Percentiles rank a stretch among this genome's conserved stretches.
Evolutionary conservation across 108 stramenopile species (phyloP).

Genomic region (Pseudonitzschia pungens): DNA sequence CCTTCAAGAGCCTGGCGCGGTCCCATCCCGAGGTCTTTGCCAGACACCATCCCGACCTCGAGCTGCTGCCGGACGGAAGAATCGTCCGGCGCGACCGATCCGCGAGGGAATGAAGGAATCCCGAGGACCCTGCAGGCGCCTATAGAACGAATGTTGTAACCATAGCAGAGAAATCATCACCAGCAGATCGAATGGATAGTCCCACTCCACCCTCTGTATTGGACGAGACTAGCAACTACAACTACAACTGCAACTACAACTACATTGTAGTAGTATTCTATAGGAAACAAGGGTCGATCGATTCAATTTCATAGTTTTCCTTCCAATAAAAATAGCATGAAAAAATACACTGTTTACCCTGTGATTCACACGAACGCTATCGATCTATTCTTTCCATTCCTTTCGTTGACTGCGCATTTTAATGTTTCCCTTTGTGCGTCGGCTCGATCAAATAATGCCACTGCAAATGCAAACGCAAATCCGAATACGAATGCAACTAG

Average conservation of each 20-base stretch:
- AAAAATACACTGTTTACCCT: neutral
- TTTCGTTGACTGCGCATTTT: too few species aligned
- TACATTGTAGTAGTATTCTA: too few species aligned
- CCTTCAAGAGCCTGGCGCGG: slow-evolving; percentile 71
- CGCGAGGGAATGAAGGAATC: neutral
- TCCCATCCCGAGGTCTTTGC: slow-evolving; percentile 58
- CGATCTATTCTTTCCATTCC: too few species aligned
- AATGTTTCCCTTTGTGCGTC: neutral
- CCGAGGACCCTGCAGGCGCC: too few species aligned
- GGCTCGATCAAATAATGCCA: too few species aligned
- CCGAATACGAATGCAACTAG: too few species aligned
- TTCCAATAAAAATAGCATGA: neutral
- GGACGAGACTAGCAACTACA: neutral
- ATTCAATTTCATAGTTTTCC: too few species aligned
- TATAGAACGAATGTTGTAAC: neutral
- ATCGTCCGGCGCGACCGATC: neutral
- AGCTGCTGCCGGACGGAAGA: slow-evolving; percentile 46
- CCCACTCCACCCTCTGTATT: too few species aligned
- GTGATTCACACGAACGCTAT: neutral
- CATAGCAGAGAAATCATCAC: neutral
- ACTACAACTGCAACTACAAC: too few species aligned
- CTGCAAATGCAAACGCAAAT: too few species aligned
- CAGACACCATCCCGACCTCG: slow-evolving; percentile 56
- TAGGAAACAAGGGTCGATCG: too few species aligned
- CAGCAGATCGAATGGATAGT: too few species aligned